A percentile compares a stretch with the other conserved stretches of the same genome.
Evolutionary conservation across 805 yeast species (phyloP).

Genomic region (Kuraishia piskuri): DNA sequence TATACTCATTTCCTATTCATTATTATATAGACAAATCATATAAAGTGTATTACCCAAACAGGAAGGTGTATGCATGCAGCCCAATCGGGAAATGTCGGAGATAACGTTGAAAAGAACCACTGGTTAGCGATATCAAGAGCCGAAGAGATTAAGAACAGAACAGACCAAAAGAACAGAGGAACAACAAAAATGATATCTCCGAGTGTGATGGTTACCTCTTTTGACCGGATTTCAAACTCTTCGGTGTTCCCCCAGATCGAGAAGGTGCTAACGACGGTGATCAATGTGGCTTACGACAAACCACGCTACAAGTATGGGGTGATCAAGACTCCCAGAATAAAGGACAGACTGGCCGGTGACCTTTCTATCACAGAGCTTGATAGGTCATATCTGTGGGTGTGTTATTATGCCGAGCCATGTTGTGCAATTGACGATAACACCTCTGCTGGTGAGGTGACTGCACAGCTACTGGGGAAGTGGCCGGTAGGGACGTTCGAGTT

Average conservation of each 20-base stretch:
- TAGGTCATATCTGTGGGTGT: constrained; percentile 12
- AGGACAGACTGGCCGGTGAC: constrained; percentile 16
- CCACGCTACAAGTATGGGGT: constrained; percentile 34
- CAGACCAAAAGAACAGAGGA: background rate
- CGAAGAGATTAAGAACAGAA: background rate
- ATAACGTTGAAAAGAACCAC: background rate
- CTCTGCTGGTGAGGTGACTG: constrained; percentile 12
- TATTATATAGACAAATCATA: background rate
- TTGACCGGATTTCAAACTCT: background rate
- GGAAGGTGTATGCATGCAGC: background rate
- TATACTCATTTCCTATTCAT: too few species aligned
- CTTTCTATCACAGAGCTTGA: constrained; percentile 16
- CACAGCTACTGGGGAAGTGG: constrained; percentile 9
- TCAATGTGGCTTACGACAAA: constrained; percentile 44
- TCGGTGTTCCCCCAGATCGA: constrained; percentile 8
- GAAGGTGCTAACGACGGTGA: constrained; percentile 17
- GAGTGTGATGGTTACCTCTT: background rate
- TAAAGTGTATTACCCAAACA: too few species aligned
- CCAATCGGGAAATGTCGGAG: background rate
- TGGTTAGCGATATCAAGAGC: background rate
- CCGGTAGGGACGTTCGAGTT: constrained; percentile 13
- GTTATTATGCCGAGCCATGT: constrained; percentile 1
- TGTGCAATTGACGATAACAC: constrained; percentile 1
- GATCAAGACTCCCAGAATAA: constrained; percentile 33
- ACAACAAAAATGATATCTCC: background rate